Evolutionary conservation across 345 rosid genomes (phyloP), one percentile per base, ranked within the genome.

Genomic region (Pistacia integerrima): DNA sequence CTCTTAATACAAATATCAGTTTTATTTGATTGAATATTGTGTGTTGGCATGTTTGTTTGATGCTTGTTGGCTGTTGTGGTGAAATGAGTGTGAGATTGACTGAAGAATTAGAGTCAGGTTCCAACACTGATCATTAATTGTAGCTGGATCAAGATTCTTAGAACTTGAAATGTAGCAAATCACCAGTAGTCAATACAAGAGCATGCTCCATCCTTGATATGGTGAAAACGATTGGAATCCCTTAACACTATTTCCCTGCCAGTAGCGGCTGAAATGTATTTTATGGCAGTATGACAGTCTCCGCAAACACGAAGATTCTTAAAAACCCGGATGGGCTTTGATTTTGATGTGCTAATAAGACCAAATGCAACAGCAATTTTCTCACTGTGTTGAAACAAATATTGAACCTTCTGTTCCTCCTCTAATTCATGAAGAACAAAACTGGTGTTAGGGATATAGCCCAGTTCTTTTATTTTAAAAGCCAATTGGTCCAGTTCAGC

Each of bases 181-280:
- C 71, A 91, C 93, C 92, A 91, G 59, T 91, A 91, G 67, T 88
- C 96, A 56, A 85, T 90, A 83, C 98, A 93, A 70, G 96, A 91
- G 87, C 98, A 91, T 57, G 61, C 79, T n/a, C 92, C 96, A 60
- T 88, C 85, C 78, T 78, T 87, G 76, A 93, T 84, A 87, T 91
- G 94, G 82, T 91, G 97, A 82, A 91, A 91, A 59, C 94, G 83
- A 79, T 88, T 88, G 16, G 89, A 89, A 85, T 91, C 96, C 67
- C 95, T 88, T 57, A 93, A 74, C 75, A 91, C 90, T 58, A 93
- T 90, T 64, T 90, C 90, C 85, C 96, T 86, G 75, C 83, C 80
- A 2, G 82, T 77, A 46, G 76, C 90, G 38, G 20, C 54, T 1
- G 94, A 84, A 65, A 93, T 83, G 80, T 85, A 87, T 67, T 91